A percentile compares a stretch with the other conserved stretches of the same genome.
These are phyloP conservation scores for Xylaria sp. DNA, from an alignment of 2,329 filamentous ascomycete species.

Conservation along the genomic window DNA sequence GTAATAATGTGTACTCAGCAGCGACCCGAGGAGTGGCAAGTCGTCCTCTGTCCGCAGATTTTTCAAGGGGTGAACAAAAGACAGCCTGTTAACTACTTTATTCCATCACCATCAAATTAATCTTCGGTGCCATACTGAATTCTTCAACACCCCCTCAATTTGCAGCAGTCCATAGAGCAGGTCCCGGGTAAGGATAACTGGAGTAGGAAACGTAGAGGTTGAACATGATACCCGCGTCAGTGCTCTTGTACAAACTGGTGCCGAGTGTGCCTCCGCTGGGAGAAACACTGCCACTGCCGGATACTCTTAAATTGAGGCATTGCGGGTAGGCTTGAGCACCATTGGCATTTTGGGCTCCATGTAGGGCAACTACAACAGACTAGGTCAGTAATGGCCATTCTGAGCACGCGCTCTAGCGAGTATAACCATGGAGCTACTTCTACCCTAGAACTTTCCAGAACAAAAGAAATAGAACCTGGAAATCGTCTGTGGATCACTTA, in stretches of 20 bases:
- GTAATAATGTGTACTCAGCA: background rate
- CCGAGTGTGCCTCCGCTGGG: constrained; percentile 48
- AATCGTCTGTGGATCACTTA: background rate
- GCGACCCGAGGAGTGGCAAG: background rate
- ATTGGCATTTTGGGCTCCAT: constrained; percentile 48
- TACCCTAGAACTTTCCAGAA: background rate
- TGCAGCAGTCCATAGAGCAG: constrained; percentile 43
- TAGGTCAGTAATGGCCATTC: background rate
- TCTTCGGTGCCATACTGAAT: background rate
- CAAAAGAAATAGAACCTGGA: background rate
- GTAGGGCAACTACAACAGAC: constrained; percentile 3
- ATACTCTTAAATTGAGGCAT: constrained; percentile 58
- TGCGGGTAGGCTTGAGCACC: constrained; percentile 58
- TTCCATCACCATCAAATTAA: background rate
- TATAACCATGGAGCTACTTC: background rate
- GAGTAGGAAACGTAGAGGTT: constrained; percentile 41
- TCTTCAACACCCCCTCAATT: constrained; percentile 28
- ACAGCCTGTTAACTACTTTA: background rate
- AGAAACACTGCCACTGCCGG: constrained; percentile 48
- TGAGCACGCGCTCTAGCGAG: background rate
- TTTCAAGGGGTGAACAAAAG: background rate
- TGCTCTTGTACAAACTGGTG: constrained; percentile 47
- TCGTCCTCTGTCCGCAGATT: background rate
- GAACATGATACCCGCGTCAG: constrained; percentile 47
- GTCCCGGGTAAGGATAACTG: constrained; percentile 45